Percentiles rank a stretch among this genome's conserved stretches.
Conservation (phyloP, 768 basidiomycete species). For the Omphalotus guepiniiformis region DNA sequence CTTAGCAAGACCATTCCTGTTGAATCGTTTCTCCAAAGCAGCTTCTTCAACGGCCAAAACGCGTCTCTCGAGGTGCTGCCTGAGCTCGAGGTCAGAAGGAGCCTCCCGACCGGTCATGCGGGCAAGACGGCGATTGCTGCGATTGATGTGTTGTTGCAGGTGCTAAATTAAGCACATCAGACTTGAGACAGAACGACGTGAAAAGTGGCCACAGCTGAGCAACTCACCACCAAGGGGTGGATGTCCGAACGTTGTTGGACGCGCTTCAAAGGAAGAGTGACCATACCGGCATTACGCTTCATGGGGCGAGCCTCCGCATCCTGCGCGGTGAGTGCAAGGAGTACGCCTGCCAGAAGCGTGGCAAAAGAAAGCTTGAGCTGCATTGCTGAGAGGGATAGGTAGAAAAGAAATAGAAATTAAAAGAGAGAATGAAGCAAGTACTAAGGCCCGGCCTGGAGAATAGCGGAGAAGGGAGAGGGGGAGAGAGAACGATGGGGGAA, state of each 20-base stretch:
- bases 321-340: constrained; percentile 35
- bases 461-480: constrained; percentile 19
- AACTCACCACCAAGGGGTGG: constrained; percentile 36
- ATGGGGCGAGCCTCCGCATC: constrained; percentile 41
- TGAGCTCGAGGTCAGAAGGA: constrained; percentile 46
- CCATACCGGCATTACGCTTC: constrained; percentile 25
- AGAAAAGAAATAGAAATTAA: constrained; percentile 18
- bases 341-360: constrained; percentile 48
- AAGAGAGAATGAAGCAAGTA: constrained; percentile 19
- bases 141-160: constrained; percentile 70
- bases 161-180: constrained; percentile 32
- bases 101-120: constrained; percentile 59
- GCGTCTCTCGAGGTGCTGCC: constrained; percentile 44
- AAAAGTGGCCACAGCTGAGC: not conserved
- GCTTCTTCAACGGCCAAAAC: constrained; percentile 34
- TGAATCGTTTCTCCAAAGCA: constrained; percentile 18
- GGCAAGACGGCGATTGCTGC: constrained; percentile 57
- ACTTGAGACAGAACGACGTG: not conserved
- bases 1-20: constrained; percentile 7
- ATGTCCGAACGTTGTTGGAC: constrained; percentile 24
- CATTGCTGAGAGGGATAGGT: constrained; percentile 36
- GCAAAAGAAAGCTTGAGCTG: constrained; percentile 48
- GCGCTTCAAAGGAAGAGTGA: constrained; percentile 43
- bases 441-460: constrained; percentile 33
- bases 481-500: constrained; percentile 14